Percentiles rank a stretch among this genome's conserved stretches.
phyloP scores from a whole-genome alignment of 2,329 filamentous ascomycete species.

The Phaeoacremonium minimum region DNA sequence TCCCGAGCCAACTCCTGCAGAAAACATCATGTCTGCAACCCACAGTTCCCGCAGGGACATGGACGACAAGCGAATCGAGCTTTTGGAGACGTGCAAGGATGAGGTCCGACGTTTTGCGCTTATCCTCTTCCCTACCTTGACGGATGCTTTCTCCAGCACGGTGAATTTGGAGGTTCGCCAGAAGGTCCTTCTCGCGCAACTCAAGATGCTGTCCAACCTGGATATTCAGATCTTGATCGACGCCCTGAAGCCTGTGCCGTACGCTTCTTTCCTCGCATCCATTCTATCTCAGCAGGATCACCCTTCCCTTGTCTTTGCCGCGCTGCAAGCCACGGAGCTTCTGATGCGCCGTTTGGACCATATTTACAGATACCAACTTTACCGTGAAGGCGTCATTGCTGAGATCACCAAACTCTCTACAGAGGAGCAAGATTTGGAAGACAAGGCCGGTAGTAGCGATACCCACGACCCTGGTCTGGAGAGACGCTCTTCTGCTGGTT shows the following conservation, averaged over 20 bases:
- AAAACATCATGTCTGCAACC: slow-evolving; percentile 35
- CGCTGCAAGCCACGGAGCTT: slow-evolving; percentile 84
- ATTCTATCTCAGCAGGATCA: slow-evolving; percentile 97
- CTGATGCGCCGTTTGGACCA: slow-evolving; percentile 78
- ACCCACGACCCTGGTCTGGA: slow-evolving; percentile 20
- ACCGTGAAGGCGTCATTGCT: slow-evolving; percentile 90
- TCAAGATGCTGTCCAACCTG: slow-evolving; percentile 98
- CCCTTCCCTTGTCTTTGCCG: slow-evolving; percentile 77
- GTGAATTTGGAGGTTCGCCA: slow-evolving; percentile 93
- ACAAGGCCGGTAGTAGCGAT: slow-evolving; percentile 19
- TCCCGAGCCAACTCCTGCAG: slow-evolving; percentile 40
- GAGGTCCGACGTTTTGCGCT: slow-evolving; percentile 89
- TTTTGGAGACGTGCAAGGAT: slow-evolving; percentile 76
- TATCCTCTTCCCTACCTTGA: slow-evolving; percentile 89
- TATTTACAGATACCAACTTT: slow-evolving; percentile 94
- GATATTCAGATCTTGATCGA: slow-evolving; percentile 81
- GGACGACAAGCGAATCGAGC: slow-evolving; percentile 76
- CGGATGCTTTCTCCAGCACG: slow-evolving; percentile 95
- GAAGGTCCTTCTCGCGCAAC: slow-evolving; percentile 89
- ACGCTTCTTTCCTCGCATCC: slow-evolving; percentile 90
- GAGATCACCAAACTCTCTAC: slow-evolving; percentile 80
- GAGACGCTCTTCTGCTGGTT: slow-evolving; percentile 20
- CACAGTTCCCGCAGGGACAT: slow-evolving; percentile 45
- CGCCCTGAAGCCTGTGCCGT: slow-evolving; percentile 81
- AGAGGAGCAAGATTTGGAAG: slow-evolving; percentile 32